A percentile compares a stretch with the other conserved stretches of the same genome.
Conservation (phyloP, 441 rosid genomes). For the Jatropha podagrica region DNA sequence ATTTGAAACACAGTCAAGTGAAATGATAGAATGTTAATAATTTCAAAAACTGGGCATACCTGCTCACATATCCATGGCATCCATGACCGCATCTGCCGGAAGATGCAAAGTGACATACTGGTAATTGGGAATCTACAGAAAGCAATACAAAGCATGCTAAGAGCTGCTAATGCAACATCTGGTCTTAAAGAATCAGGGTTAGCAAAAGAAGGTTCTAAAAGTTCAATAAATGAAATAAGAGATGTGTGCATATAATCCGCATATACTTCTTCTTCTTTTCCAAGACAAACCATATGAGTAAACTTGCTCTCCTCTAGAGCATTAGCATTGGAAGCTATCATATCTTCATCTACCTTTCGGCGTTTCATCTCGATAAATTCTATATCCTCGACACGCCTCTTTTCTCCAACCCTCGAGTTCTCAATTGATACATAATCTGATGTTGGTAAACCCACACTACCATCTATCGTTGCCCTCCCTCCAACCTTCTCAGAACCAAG, state of each 20-base stretch:
- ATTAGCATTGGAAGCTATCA: constrained; percentile 34
- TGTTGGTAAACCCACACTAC: constrained; percentile 29
- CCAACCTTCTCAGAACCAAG: constrained; percentile 60
- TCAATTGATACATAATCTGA: constrained; percentile 35
- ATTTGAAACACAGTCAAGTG: constrained; percentile 12
- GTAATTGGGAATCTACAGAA: constrained; percentile 62
- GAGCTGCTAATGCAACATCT: constrained; percentile 66
- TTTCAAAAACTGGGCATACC: constrained; percentile 43
- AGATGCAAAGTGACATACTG: constrained; percentile 53
- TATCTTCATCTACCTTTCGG: constrained; percentile 56
- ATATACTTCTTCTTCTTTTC: constrained; percentile 50
- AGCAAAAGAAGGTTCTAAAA: constrained; percentile 49
- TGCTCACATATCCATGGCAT: constrained; percentile 83
- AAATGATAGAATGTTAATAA: constrained; percentile 20
- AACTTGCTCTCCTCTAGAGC: constrained; percentile 34
- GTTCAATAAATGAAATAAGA: constrained; percentile 62
- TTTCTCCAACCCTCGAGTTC: constrained; percentile 55
- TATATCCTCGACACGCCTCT: constrained; percentile 52
- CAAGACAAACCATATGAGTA: constrained; percentile 35
- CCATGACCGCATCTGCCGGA: constrained; percentile 68
- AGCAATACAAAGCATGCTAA: constrained; percentile 82
- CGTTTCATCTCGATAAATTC: constrained; percentile 54
- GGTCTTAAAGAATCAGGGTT: constrained; percentile 49
- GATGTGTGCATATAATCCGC: constrained; percentile 51
- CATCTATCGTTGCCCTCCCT: constrained; percentile 37